A percentile compares a stretch with the other conserved stretches of the same genome.
These are phyloP conservation scores for Oxalis stricta DNA, from an alignment of 441 rosid species.

Conservation along the genomic window DNA sequence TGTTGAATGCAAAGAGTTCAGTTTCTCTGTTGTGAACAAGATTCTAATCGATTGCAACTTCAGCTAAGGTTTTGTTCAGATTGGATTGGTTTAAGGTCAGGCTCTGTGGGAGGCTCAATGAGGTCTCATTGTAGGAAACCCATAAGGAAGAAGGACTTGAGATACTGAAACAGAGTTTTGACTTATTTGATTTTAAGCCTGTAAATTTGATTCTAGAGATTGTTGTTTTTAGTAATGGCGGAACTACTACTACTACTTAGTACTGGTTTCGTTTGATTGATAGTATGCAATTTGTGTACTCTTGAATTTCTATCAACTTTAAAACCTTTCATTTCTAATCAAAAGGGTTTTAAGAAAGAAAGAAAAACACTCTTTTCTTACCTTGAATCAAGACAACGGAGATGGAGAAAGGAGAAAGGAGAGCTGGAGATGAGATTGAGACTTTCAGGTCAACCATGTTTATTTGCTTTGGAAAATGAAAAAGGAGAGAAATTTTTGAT, in stretches of 20 bases:
- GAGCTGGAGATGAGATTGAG: not conserved
- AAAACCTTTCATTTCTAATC: slow-evolving; percentile 38
- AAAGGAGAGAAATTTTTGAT: too few species aligned
- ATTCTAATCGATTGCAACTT: slow-evolving; percentile 31
- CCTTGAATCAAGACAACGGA: too few species aligned
- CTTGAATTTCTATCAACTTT: slow-evolving; percentile 62
- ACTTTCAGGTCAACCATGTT: too few species aligned
- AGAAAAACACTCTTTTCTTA: too few species aligned
- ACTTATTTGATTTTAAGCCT: slow-evolving; percentile 26
- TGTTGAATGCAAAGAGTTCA: slow-evolving; percentile 31
- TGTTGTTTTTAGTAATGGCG: slow-evolving; percentile 18
- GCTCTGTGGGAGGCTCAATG: slow-evolving; percentile 45
- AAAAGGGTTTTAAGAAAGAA: too few species aligned
- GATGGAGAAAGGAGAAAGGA: slow-evolving; percentile 13
- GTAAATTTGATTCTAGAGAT: slow-evolving; percentile 22
- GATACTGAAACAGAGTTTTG: slow-evolving; percentile 24
- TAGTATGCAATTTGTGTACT: slow-evolving; percentile 62
- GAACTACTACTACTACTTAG: slow-evolving; percentile 14
- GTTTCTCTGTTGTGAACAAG: slow-evolving; percentile 21
- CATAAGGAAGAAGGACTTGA: slow-evolving; percentile 32
- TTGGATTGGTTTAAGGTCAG: slow-evolving; percentile 37
- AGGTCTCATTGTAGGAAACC: slow-evolving; percentile 39
- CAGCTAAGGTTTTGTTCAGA: slow-evolving; percentile 39
- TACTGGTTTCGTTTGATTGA: slow-evolving; percentile 25
- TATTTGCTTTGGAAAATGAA: too few species aligned